These are phyloP conservation scores for Pleurotus giganteus DNA, from an alignment of 768 basidiomycete genomes.

Conservation along the genomic window DNA sequence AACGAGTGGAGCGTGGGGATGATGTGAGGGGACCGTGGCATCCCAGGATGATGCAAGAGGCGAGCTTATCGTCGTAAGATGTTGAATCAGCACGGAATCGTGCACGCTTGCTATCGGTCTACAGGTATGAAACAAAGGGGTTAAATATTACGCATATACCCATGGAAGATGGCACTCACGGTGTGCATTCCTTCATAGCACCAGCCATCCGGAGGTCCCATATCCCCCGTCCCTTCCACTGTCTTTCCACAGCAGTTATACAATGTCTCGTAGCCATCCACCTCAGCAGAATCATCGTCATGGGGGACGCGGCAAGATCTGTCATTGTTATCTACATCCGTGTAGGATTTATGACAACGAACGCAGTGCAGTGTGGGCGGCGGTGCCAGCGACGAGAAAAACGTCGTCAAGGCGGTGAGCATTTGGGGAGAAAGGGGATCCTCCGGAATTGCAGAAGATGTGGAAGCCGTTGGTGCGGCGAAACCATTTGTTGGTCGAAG, in stretches of 20 bases:
- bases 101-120: conserved; percentile 76
- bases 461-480: not conserved
- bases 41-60: conserved; percentile 52
- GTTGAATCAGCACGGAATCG: conserved; percentile 79
- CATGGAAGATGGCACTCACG: conserved; percentile 34
- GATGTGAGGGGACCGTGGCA: conserved; percentile 46
- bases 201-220: conserved; percentile 85
- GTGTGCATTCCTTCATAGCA: conserved; percentile 85
- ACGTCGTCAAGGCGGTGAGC: conserved; percentile 47
- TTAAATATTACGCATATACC: conserved; percentile 1
- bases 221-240: conserved; percentile 74
- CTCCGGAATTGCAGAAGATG: not conserved
- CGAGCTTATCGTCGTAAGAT: conserved; percentile 62
- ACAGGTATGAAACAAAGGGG: conserved; percentile 7
- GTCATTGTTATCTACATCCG: conserved; percentile 74
- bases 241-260: conserved; percentile 76
- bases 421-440: conserved; percentile 33
- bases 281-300: conserved; percentile 78
- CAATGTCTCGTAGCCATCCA: conserved; percentile 58
- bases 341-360: conserved; percentile 69
- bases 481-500: not conserved
- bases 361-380: conserved; percentile 73
- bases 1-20: conserved; percentile 16
- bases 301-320: conserved; percentile 68
- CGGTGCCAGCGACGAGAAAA: conserved; percentile 61